A percentile compares a stretch with the other conserved stretches of the same genome.
Evolutionary conservation across 2,329 filamentous ascomycete genomes (phyloP).

Genomic region (Beauveria sp.): DNA sequence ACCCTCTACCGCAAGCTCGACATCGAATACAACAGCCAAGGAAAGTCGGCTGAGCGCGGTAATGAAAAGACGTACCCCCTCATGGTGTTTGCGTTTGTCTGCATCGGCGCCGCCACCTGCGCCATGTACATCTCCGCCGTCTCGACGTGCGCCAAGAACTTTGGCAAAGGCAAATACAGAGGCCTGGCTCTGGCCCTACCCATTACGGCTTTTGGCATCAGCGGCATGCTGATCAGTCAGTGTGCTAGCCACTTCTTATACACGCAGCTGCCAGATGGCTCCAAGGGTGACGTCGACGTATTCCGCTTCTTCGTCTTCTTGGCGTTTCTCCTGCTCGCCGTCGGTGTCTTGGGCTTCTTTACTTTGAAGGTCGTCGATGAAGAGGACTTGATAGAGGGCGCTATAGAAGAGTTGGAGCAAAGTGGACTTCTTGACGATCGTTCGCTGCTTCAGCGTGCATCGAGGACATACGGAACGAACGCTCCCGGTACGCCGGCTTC

Average conservation of each 20-base stretch:
- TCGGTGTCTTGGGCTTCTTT: conserved; percentile 68
- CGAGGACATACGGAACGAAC: conserved; percentile 55
- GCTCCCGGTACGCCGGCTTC: conserved; percentile 29
- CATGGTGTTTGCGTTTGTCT: conserved; percentile 81
- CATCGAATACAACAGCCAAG: conserved; percentile 36
- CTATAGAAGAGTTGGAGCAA: conserved; percentile 82
- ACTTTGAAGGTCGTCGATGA: conserved; percentile 74
- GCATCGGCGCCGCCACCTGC: conserved; percentile 75
- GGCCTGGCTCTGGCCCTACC: conserved; percentile 84
- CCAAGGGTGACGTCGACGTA: conserved; percentile 59
- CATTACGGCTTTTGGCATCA: conserved; percentile 87
- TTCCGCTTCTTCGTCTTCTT: conserved; percentile 87
- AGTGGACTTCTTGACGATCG: conserved; percentile 75
- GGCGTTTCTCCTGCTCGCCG: conserved; percentile 57
- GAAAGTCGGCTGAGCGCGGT: conserved; percentile 31
- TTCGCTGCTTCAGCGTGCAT: conserved; percentile 56
- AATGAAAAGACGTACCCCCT: conserved; percentile 62
- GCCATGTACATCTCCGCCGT: conserved; percentile 85
- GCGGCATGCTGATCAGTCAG: conserved; percentile 94
- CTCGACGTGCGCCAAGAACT: conserved; percentile 98
- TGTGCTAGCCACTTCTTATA: conserved; percentile 71
- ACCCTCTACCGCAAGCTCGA: conserved; percentile 56
- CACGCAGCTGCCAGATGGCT: conserved; percentile 58
- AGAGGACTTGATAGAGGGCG: conserved; percentile 80
- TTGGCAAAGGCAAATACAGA: conserved; percentile 78